Evolutionary conservation across 306 rosid species (phyloP).

Genomic region (Prunus fruticosa): DNA sequence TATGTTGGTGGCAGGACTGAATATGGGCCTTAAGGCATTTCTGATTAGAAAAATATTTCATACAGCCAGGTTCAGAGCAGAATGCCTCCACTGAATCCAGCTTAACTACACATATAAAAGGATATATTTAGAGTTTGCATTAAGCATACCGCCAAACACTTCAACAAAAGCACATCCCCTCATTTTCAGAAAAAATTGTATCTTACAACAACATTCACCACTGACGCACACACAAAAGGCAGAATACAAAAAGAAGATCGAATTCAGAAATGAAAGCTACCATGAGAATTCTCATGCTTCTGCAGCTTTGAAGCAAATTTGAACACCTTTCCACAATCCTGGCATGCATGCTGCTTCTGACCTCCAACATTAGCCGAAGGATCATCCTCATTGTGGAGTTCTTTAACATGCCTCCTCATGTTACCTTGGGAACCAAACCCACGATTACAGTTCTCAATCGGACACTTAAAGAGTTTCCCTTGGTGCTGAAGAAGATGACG

Average conservation of each 20-base stretch:
- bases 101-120: slow-evolving; percentile 40
- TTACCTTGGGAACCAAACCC: slow-evolving; percentile 46
- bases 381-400: slow-evolving; percentile 43
- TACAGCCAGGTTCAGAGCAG: slow-evolving; percentile 60
- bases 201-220: no score
- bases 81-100: slow-evolving; percentile 55
- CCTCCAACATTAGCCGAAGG: slow-evolving; percentile 9
- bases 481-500: slow-evolving; percentile 73
- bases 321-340: slow-evolving; percentile 69
- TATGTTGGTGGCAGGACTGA: slow-evolving; percentile 56
- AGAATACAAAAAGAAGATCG: not conserved
- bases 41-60: slow-evolving; percentile 57
- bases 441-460: slow-evolving; percentile 51
- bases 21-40: slow-evolving; percentile 59
- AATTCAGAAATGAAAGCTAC: slow-evolving; percentile 20
- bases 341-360: slow-evolving; percentile 50
- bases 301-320: slow-evolving; percentile 44
- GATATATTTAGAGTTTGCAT: not conserved
- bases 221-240: no score
- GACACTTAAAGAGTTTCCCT: slow-evolving; percentile 65
- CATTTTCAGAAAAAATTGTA: no score
- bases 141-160: not conserved
- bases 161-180: not conserved
- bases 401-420: slow-evolving; percentile 49
- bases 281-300: slow-evolving; percentile 66